Conservation (phyloP, 2,329 filamentous ascomycete genomes). For the Penicillium sp. region DNA sequence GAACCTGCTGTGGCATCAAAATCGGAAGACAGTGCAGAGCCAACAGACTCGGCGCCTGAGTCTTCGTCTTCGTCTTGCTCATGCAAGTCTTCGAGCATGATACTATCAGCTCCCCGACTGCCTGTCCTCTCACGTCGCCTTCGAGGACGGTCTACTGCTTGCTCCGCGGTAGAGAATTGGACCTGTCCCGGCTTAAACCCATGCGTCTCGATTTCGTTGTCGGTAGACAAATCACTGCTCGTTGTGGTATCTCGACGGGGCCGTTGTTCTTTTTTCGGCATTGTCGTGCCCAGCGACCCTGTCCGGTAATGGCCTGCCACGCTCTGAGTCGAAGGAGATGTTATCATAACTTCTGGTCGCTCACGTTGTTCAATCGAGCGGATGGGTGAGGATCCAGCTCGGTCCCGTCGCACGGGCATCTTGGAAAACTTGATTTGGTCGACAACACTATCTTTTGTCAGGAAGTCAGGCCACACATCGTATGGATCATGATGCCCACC, state of each 20-base stretch:
- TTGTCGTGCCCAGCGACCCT: constrained; percentile 59
- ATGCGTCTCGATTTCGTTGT: constrained; percentile 61
- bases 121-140: constrained; percentile 29
- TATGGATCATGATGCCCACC: constrained; percentile 26
- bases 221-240: constrained; percentile 67
- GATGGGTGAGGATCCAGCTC: constrained; percentile 85
- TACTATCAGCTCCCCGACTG: constrained; percentile 32
- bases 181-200: constrained; percentile 57
- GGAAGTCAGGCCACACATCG: constrained; percentile 6
- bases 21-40: constrained; percentile 54
- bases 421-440: constrained; percentile 96
- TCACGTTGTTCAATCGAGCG: constrained; percentile 54
- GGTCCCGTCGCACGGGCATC: constrained; percentile 77
- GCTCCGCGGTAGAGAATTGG: constrained; percentile 44
- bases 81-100: constrained; percentile 35
- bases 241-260: constrained; percentile 64
- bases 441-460: constrained; percentile 58
- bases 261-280: constrained; percentile 53
- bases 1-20: constrained; percentile 59
- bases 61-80: constrained; percentile 50
- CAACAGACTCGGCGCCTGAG: constrained; percentile 51
- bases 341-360: constrained; percentile 53
- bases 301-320: constrained; percentile 52
- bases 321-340: constrained; percentile 56
- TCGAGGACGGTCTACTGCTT: constrained; percentile 37